Evolutionary conservation across 2,329 filamentous ascomycete species (phyloP).

Genomic region (Colletotrichum camelliae): DNA sequence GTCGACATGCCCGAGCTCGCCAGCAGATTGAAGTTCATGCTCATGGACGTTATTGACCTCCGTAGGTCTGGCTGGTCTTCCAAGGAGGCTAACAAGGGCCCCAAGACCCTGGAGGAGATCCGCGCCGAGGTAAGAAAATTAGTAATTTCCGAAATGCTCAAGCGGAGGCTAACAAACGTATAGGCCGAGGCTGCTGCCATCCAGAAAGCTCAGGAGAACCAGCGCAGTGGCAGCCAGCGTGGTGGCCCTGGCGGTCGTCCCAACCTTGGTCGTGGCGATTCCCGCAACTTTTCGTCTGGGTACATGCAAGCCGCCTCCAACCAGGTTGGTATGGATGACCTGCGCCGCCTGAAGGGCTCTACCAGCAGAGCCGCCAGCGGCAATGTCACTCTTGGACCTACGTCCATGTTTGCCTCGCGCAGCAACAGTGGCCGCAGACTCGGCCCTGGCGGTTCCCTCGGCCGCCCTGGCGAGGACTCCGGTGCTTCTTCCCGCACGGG

Average conservation of each 20-base stretch:
- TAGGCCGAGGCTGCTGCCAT: slow-evolving; percentile 76
- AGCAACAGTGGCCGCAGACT: slow-evolving; percentile 89
- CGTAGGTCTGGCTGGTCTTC: slow-evolving; percentile 79
- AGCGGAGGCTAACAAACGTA: slow-evolving; percentile 29
- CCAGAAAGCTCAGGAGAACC: slow-evolving; percentile 79
- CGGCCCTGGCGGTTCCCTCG: slow-evolving; percentile 75
- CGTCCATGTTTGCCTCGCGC: slow-evolving; percentile 85
- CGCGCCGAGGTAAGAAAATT: slow-evolving; percentile 69
- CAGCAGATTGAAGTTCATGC: slow-evolving; percentile 94
- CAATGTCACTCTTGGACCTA: slow-evolving; percentile 76
- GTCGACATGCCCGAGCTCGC: slow-evolving; percentile 80
- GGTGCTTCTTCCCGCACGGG: slow-evolving; percentile 87
- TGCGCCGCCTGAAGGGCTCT: slow-evolving; percentile 78
- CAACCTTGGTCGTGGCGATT: slow-evolving; percentile 82
- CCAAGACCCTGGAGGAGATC: slow-evolving; percentile 94
- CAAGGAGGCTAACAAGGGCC: slow-evolving; percentile 91
- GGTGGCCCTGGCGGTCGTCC: slow-evolving; percentile 73
- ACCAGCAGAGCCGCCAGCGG: slow-evolving; percentile 65
- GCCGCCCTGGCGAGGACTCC: slow-evolving; percentile 82
- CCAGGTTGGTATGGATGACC: slow-evolving; percentile 88
- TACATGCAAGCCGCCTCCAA: slow-evolving; percentile 79
- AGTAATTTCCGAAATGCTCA: no score
- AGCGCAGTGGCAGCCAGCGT: slow-evolving; percentile 62
- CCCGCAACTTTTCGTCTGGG: slow-evolving; percentile 78
- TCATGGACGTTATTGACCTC: slow-evolving; percentile 91